Base-by-base conservation (phyloP, 352 stramenopile genomes). In the Phytophthora podocarpi region DNA sequence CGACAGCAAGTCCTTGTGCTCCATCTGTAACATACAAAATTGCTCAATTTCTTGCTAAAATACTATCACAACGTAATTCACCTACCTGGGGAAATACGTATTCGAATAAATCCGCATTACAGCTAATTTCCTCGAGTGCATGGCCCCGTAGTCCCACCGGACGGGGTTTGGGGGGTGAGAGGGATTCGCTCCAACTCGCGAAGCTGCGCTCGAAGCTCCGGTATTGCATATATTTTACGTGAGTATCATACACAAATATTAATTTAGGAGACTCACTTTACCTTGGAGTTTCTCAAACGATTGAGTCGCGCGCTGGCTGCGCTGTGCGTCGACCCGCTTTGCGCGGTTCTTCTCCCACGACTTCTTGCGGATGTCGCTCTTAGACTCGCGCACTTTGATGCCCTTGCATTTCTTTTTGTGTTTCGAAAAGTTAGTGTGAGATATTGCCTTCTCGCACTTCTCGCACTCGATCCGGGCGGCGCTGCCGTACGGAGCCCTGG, bases 341-440 rank as follows among this genome's bases (percentile, higher is more conserved):
- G 45, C 13, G 5, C 28, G 45, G 45, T 53, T 9, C 30, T 53
- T 53, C 1, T 15, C 28, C 30, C 18, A 53, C 21, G 45, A 53
- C 1, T 18, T 3, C 18, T 53, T 34, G 18, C 28, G 45, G 18
- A 31, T 53, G 8, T 41, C 45, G 12, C 21, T 30, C 5, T 30
- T 28, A 1, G 45, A 21, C 18, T 53, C 28, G 1, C 18, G 45
- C 16, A 41, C 45, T 15, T 31, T 53, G 11, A 41, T 31, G 5
- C 45, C 30, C 20, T 53, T 53, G 45, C 45, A 53, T 32, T 11
- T 26, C 7, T 41, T 53, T 12, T n/a, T n/a, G n/a, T n/a, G n/a
- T n/a, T n/a, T n/a, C n/a, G n/a, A n/a, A n/a, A n/a, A n/a, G n/a
- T n/a, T 40, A 23, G 45, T 53, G 18, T 3, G 30, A 42, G 13